Base-by-base conservation (phyloP, 2,329 filamentous ascomycete species). In the Trichoderma koningiopsis region DNA sequence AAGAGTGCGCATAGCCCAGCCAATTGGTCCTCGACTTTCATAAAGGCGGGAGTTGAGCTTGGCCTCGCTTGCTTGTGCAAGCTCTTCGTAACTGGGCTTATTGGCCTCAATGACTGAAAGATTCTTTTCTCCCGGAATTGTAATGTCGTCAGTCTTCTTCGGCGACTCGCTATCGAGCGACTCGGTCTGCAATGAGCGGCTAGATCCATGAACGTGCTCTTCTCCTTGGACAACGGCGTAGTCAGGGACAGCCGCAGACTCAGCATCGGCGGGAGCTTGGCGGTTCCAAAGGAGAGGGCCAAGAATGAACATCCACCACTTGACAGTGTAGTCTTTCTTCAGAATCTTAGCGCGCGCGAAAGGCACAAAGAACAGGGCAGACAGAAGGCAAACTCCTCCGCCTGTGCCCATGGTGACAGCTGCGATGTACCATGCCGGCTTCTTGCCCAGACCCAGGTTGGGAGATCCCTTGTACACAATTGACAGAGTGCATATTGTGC, bases 401-500 rank as follows among this genome's bases (percentile, higher is more conserved):
- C 90, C 91, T 43, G 83, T 84, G 52, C 91, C 90, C 70, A 93
- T 75, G 22, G 88, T 89, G 71, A 93, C 90, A 16, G 86, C 81
- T 13, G 85, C 89, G 71, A 93, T 87, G 76, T 87, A 93, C 85
- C 86, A 89, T 10, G 79, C 79, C 1, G 91, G 89, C 83, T 90
- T 91, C 80, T 90, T 87, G 81, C 81, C 83, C 33, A 92, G 82
- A 27, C 85, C 85, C 35, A 92, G 85, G 70, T 83, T 89, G 29
- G 91, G 91, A 11, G 91, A 92, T 37, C 91, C 91, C 85, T 94
- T 93, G 86, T 92, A 93, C 73, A 94, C 91, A 74, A 94, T 89
- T 55, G 90, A 92, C 5, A 94, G 84, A 0, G 91, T 91, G 81
- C 91, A 92, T 75, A 94, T 81, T 70, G 90, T 92, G 68, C 85